phyloP scores from a whole-genome alignment of 768 basidiomycete species.

The Boletus reticulatus region DNA sequence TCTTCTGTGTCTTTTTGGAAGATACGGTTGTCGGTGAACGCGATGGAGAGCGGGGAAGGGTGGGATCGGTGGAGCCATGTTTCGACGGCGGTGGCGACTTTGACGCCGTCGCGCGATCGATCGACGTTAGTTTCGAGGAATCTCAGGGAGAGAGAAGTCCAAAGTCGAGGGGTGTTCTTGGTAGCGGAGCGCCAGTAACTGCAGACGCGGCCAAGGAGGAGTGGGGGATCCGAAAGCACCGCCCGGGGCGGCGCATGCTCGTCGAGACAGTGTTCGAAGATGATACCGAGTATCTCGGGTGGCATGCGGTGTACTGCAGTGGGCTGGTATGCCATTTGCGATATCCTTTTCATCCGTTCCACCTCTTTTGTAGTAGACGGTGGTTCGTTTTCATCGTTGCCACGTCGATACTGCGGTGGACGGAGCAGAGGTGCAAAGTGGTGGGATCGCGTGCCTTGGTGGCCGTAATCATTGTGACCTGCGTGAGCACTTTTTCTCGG shows the following conservation, averaged over 20 bases:
- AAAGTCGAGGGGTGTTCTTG: constrained; percentile 18
- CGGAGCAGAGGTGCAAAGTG: not conserved
- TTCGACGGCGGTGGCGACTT: constrained; percentile 13
- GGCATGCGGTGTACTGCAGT: constrained; percentile 15
- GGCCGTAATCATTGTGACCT: not conserved
- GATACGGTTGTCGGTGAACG: constrained; percentile 27
- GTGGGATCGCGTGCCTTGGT: not conserved
- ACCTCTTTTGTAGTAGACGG: not conserved
- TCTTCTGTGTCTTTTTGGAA: constrained; percentile 25
- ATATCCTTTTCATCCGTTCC: not conserved
- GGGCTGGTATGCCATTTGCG: not conserved
- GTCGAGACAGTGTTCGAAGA: constrained; percentile 23
- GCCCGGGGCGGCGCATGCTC: not conserved
- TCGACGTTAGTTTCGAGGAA: constrained; percentile 22
- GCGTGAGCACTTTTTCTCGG: not conserved
- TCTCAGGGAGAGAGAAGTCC: constrained; percentile 24
- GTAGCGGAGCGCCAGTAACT: constrained; percentile 24
- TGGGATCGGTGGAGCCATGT: constrained; percentile 25
- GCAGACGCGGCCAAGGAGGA: constrained; percentile 27
- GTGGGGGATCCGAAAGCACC: constrained; percentile 15
- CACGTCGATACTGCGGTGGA: not conserved
- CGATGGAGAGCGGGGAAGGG: constrained; percentile 21
- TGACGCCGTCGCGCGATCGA: constrained; percentile 17
- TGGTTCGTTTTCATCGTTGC: not conserved
- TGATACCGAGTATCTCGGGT: constrained; percentile 39